Evolutionary conservation across 73 alveolate genomes (phyloP).

Genomic region (Stentor roeselii): DNA sequence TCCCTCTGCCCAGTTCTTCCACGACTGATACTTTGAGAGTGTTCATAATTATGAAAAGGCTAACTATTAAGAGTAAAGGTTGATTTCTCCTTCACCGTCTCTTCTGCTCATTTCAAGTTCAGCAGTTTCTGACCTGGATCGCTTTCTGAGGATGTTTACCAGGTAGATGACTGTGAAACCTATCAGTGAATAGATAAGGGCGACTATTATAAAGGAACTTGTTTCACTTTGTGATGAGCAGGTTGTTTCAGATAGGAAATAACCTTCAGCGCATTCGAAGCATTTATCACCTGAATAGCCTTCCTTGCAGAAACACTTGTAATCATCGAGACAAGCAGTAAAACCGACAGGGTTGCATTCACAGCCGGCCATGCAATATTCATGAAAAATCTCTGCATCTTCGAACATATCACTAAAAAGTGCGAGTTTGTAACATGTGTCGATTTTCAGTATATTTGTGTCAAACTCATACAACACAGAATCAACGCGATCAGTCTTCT

Average conservation of each 20-base stretch:
- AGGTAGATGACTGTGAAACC: not conserved
- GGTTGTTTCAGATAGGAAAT: too few species aligned
- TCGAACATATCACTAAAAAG: not conserved
- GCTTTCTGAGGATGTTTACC: not conserved
- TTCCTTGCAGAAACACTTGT: not conserved
- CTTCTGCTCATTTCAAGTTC: not conserved
- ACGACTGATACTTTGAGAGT: not conserved
- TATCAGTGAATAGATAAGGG: not conserved
- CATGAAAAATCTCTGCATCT: not conserved
- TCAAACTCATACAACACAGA: not conserved
- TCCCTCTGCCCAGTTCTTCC: slow-evolving; percentile 88
- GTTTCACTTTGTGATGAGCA: too few species aligned
- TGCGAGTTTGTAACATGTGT: not conserved
- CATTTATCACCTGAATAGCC: not conserved
- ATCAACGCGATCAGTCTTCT: not conserved
- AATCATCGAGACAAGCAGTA: not conserved
- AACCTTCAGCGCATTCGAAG: not conserved
- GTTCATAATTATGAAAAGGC: too few species aligned
- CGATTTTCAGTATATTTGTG: not conserved
- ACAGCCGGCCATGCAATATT: not conserved
- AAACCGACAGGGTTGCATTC: not conserved
- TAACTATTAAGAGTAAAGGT: not conserved
- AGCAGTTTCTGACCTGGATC: not conserved
- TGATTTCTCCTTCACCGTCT: not conserved
- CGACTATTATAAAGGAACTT: too few species aligned